Percentiles rank a stretch among this genome's conserved stretches.
phyloP scores from a whole-genome alignment of 139 green algal genomes.

The Haematococcus lacustris region DNA sequence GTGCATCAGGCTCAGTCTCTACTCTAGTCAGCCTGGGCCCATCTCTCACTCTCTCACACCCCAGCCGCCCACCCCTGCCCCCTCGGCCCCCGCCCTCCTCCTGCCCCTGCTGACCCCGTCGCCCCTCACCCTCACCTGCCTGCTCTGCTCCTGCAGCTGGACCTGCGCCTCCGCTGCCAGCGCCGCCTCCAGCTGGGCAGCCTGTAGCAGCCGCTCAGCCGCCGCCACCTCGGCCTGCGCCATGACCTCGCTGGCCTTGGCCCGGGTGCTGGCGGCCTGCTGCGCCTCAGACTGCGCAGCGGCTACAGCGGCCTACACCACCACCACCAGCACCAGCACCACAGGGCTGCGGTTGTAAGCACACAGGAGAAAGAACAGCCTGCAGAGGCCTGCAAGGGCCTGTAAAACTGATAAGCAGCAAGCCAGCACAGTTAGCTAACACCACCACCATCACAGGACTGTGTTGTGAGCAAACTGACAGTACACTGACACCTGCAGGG shows the following conservation, averaged over 20 bases:
- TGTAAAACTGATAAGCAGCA: neutral
- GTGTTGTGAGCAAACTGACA: neutral
- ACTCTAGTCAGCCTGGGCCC: too few species aligned
- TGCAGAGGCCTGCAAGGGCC: neutral
- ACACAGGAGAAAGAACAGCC: neutral
- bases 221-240: conserved; percentile 60
- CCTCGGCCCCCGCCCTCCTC: too few species aligned
- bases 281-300: neutral
- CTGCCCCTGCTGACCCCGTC: too few species aligned
- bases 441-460: neutral
- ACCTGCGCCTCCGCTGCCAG: conserved; percentile 6
- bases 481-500: neutral
- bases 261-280: neutral
- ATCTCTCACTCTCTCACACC: too few species aligned
- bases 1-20: too few species aligned
- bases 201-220: conserved; percentile 45
- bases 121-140: conserved; percentile 5
- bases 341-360: neutral
- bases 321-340: neutral
- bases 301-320: neutral
- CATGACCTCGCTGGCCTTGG: conserved; percentile 21
- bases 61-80: too few species aligned
- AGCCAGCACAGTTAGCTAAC: neutral
- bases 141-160: neutral
- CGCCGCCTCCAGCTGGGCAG: conserved; percentile 42